phyloP scores from a whole-genome alignment of 2,329 filamentous ascomycete genomes.

The Dothistroma pini region DNA sequence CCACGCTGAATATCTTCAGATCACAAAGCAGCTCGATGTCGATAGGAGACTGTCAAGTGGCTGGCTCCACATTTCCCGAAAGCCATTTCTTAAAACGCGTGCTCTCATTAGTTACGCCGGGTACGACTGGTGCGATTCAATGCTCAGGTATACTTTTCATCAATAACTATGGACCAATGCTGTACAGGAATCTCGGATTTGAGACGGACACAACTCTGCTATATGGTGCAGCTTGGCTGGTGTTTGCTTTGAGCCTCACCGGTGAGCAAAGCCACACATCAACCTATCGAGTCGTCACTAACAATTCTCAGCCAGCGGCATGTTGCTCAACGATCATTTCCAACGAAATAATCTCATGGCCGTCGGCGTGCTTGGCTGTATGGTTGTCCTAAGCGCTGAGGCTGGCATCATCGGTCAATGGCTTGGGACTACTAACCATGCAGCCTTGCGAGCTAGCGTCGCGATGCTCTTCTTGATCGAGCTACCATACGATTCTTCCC shows the following conservation, averaged over 20 bases:
- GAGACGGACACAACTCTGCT: slow-evolving; percentile 28
- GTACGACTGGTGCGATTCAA: slow-evolving; percentile 31
- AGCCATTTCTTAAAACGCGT: slow-evolving; percentile 30
- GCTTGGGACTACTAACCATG: slow-evolving; percentile 12
- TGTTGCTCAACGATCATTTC: slow-evolving; percentile 16
- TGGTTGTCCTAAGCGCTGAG: slow-evolving; percentile 19
- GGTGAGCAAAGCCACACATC: not conserved
- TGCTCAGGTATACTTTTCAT: slow-evolving; percentile 33
- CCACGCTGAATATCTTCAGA: slow-evolving; percentile 31
- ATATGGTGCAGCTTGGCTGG: slow-evolving; percentile 32
- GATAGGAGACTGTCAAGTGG: slow-evolving; percentile 28
- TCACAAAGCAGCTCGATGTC: slow-evolving; percentile 30
- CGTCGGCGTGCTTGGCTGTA: slow-evolving; percentile 22
- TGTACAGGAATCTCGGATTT: slow-evolving; percentile 33
- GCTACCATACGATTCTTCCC: slow-evolving; percentile 21
- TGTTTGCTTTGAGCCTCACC: slow-evolving; percentile 28
- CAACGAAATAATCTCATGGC: slow-evolving; percentile 19
- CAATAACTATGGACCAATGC: slow-evolving; percentile 30
- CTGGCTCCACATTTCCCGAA: slow-evolving; percentile 30
- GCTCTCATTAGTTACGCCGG: slow-evolving; percentile 27
- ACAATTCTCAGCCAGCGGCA: not conserved
- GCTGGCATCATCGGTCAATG: slow-evolving; percentile 20
- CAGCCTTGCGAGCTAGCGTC: slow-evolving; percentile 16
- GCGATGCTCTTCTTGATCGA: slow-evolving; percentile 12
- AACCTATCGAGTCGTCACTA: too few relatives aligned